These are phyloP conservation scores for Tillandsia fasciculata DNA, from an alignment of 176 grass and related monocot species.

Conservation along the genomic window DNA sequence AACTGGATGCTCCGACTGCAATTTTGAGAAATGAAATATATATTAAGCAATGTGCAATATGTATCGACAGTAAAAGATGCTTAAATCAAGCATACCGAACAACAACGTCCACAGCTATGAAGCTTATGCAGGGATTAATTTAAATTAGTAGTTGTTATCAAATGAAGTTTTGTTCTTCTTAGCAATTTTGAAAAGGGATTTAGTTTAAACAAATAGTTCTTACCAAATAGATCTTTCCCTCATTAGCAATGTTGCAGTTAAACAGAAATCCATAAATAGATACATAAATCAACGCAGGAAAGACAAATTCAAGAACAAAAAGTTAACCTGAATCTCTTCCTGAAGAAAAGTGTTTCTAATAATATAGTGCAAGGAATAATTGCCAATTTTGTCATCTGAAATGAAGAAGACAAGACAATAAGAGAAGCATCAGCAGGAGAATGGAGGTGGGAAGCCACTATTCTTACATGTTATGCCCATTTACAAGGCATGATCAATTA, in stretches of 20 bases:
- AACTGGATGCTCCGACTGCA: conserved; percentile 24
- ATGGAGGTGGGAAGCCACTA: not conserved
- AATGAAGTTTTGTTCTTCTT: not conserved
- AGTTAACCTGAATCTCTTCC: conserved; percentile 4
- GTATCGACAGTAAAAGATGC: not conserved
- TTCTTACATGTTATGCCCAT: not conserved
- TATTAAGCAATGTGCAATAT: not conserved
- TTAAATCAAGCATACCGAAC: too few relatives aligned
- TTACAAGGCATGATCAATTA: not conserved
- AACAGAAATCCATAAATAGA: too few relatives aligned
- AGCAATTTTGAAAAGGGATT: not conserved
- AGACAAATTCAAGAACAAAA: not conserved
- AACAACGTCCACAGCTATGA: too few relatives aligned
- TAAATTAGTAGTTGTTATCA: too few relatives aligned
- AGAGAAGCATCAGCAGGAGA: not conserved
- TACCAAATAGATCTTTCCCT: too few relatives aligned
- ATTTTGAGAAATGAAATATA: not conserved
- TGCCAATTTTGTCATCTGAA: conserved; percentile 13
- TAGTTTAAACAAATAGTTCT: too few relatives aligned
- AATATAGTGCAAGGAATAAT: conserved; percentile 16
- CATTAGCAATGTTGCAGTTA: too few relatives aligned
- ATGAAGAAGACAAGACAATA: not conserved
- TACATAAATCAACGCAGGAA: too few relatives aligned
- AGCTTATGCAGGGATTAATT: too few relatives aligned
- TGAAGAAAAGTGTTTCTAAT: conserved; percentile 13